A percentile compares a stretch with the other conserved stretches of the same genome.
Conservation (phyloP, 768 basidiomycete genomes). For the Russula virescens region DNA sequence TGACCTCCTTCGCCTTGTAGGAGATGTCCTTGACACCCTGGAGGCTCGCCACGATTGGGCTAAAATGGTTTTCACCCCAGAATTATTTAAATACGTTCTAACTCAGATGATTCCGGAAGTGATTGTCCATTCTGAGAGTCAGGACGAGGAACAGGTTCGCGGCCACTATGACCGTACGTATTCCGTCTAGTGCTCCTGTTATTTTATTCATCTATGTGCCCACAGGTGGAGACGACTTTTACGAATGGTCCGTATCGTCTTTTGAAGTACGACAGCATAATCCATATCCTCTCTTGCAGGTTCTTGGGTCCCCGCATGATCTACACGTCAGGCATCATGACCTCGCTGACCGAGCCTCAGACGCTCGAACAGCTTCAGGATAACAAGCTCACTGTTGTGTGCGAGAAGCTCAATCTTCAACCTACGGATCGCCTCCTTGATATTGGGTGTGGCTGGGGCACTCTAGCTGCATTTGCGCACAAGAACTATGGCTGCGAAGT, state of each 20-base stretch:
- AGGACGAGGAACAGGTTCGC: conserved; percentile 94
- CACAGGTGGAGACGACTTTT: conserved; percentile 90
- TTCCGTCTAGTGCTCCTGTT: neutral
- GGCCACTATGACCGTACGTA: conserved; percentile 88
- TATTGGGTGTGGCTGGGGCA: conserved; percentile 95
- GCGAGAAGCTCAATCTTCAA: conserved; percentile 87
- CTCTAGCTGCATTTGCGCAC: conserved; percentile 87
- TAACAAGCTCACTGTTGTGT: conserved; percentile 94
- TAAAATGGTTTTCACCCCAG: conserved; percentile 81
- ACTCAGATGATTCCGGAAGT: conserved; percentile 88
- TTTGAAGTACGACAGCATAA: neutral
- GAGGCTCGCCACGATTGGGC: conserved; percentile 97
- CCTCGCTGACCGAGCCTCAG: conserved; percentile 62
- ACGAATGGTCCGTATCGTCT: conserved; percentile 56
- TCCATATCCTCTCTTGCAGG: conserved; percentile 36
- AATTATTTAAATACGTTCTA: conserved; percentile 93
- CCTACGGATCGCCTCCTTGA: conserved; percentile 82
- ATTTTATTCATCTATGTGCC: conserved; percentile 7
- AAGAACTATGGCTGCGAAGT: conserved; percentile 98
- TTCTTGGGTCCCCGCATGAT: conserved; percentile 96
- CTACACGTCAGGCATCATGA: conserved; percentile 91
- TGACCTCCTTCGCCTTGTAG: conserved; percentile 36
- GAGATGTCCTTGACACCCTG: conserved; percentile 88
- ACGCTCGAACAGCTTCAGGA: conserved; percentile 94
- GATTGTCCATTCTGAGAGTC: conserved; percentile 79